A percentile compares a stretch with the other conserved stretches of the same genome.
phyloP scores from a whole-genome alignment of 2,329 filamentous ascomycete genomes.

The Blastomyces silverae region DNA sequence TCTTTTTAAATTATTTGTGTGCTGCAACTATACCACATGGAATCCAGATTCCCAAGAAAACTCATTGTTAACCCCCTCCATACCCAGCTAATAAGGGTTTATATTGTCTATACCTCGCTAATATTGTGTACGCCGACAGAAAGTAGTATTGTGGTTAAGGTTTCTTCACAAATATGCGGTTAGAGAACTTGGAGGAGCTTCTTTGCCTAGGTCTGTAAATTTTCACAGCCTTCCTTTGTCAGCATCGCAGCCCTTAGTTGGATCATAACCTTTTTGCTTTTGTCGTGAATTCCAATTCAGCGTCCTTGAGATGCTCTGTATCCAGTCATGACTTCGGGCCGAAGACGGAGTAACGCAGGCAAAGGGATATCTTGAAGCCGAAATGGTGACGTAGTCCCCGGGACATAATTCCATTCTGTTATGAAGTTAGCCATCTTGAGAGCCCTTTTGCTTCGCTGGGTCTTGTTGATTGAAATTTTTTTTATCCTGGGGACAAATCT shows the following conservation, averaged over 20 bases:
- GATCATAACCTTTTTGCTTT: conserved; percentile 31
- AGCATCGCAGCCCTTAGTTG: conserved; percentile 7
- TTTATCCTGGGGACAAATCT: conserved; percentile 16
- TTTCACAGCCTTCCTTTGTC: not conserved
- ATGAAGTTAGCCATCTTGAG: conserved; percentile 21
- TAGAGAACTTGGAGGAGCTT: not conserved
- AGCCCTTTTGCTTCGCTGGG: not conserved
- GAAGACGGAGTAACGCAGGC: conserved; percentile 44
- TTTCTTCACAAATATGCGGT: no score
- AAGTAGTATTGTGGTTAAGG: no score
- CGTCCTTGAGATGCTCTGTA: conserved; percentile 46
- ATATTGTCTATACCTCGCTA: not conserved
- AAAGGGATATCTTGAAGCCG: conserved; percentile 47
- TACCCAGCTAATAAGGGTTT: no score
- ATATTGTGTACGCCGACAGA: no score
- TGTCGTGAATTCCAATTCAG: conserved; percentile 48
- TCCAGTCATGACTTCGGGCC: conserved; percentile 45
- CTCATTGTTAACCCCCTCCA: no score
- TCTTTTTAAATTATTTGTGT: not conserved
- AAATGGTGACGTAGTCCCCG: conserved; percentile 49
- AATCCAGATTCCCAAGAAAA: no score
- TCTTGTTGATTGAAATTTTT: not conserved
- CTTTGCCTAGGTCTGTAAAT: not conserved
- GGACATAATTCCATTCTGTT: conserved; percentile 43
- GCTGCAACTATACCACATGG: no score